Evolutionary conservation across 768 basidiomycete species (phyloP), one percentile per base, ranked within the genome.

Genomic region (Boletus rex-veris): DNA sequence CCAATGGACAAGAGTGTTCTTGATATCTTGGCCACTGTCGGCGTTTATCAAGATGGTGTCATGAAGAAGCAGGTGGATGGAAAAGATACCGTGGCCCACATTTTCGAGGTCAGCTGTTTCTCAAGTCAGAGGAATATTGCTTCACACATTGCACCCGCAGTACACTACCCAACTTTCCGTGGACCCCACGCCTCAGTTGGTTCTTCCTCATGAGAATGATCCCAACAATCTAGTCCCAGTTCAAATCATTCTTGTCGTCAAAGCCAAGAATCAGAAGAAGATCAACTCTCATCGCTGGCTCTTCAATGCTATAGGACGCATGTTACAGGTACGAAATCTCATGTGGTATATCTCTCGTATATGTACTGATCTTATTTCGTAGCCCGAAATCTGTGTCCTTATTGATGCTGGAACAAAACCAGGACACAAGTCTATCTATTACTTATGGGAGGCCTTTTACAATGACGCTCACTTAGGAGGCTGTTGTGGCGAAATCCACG

Each of bases 321-420:
- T 87, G 61, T 71, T 96, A 39, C 80, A 90, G 61, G 90, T 87
- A 55, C 6, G 26, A 15, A 14, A 7, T 36, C n/a, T 40, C 75
- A 61, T 24, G 7, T 16, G 18, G 10, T 21, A 3, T 31, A 14
- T 11, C 68, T 35, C 55, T 38, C 37, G 8, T 5, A 38, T 50
- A 14, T 42, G 5, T 24, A 24, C n/a, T 19, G n/a, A 38, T 52
- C 43, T 44, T 39, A 40, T 41, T 10, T 40, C 58, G 62, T 61
- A 96, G 83, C 95, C 95, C 6, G 92, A 97, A 65, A 84, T 88
- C 45, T 95, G 93, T 71, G 88, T 96, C 56, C 80, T 98, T 31
- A 82, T 98, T 58, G 95, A 97, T 68, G 95, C 93, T 6, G 95
- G 95, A 57, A 98, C 95, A 7, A 98, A 97, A 70, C 95, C 95